Conservation (phyloP, 2,329 filamentous ascomycete species). For the Neoscytalidium dimidiatum region DNA sequence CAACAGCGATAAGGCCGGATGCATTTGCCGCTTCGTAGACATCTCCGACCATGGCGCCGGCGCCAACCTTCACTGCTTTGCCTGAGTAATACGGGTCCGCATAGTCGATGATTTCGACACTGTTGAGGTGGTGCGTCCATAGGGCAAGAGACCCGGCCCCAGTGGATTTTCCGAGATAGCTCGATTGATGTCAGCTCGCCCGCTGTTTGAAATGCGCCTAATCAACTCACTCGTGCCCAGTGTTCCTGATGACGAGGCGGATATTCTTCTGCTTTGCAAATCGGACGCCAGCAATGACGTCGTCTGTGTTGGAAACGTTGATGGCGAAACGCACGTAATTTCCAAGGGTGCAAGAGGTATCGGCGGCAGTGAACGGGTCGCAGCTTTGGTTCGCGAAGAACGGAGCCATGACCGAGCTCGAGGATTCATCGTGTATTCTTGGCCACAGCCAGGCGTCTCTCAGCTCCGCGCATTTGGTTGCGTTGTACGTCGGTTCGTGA, state of each 20-base stretch:
- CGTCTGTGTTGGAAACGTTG: conserved; percentile 4
- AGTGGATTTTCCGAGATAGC: conserved; percentile 35
- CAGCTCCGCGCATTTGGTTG: conserved; percentile 23
- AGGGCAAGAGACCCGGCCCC: conserved; percentile 34
- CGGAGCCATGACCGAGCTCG: background rate
- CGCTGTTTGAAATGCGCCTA: conserved; percentile 19
- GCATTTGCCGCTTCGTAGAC: conserved; percentile 27
- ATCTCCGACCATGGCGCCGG: conserved; percentile 35
- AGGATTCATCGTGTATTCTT: background rate
- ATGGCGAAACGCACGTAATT: background rate
- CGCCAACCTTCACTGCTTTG: conserved; percentile 32
- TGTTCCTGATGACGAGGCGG: conserved; percentile 39
- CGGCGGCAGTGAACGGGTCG: background rate
- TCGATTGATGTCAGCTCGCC: conserved; percentile 17
- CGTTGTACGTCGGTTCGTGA: conserved; percentile 40
- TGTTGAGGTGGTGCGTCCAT: conserved; percentile 39
- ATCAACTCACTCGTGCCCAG: conserved; percentile 37
- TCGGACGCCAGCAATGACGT: conserved; percentile 25
- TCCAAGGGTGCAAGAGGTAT: background rate
- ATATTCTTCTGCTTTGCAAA: conserved; percentile 35
- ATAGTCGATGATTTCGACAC: conserved; percentile 34
- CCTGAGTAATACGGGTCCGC: conserved; percentile 27
- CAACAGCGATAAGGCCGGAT: conserved; percentile 26
- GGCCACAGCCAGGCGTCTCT: conserved; percentile 31
- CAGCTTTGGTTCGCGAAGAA: conserved; percentile 9